Conservation (phyloP, 208 protist genomes). For the Dictyostelium gargantuum region DNA sequence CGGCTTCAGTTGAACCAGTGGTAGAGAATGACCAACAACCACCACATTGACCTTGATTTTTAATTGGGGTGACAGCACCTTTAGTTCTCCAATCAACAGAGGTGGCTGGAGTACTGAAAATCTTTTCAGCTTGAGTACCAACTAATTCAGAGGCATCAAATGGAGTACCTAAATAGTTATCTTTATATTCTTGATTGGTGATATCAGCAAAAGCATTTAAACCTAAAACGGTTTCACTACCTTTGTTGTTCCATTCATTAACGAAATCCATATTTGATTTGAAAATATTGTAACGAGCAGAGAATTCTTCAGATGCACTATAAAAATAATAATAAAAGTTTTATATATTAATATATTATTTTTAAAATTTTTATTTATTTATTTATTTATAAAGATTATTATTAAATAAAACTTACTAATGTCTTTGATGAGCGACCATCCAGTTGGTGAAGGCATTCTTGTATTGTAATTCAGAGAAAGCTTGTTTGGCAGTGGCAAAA, state of each 20-base stretch:
- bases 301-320: slow-evolving; percentile 12
- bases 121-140: not conserved
- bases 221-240: not conserved
- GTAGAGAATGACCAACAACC: not conserved
- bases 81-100: not conserved
- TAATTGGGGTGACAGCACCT: slow-evolving; percentile 83
- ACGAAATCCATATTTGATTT: slow-evolving; percentile 39
- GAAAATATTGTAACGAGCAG: not conserved
- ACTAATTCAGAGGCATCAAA: not conserved
- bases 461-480: slow-evolving; percentile 13
- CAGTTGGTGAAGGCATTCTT: slow-evolving; percentile 7
- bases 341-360: too few species aligned
- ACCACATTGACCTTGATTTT: not conserved
- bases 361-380: too few species aligned
- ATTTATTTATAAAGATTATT: too few species aligned
- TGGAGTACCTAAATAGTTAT: slow-evolving; percentile 1
- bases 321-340: too few species aligned
- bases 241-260: slow-evolving; percentile 15
- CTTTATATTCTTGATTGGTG: slow-evolving; percentile 4
- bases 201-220: slow-evolving; percentile 36
- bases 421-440: slow-evolving; percentile 70
- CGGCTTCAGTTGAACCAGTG: too few species aligned
- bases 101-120: not conserved
- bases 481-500: not conserved
- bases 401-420: not conserved